These are phyloP conservation scores for Conringia planisiliqua DNA, from an alignment of 345 rosid species.

Conservation along the genomic window DNA sequence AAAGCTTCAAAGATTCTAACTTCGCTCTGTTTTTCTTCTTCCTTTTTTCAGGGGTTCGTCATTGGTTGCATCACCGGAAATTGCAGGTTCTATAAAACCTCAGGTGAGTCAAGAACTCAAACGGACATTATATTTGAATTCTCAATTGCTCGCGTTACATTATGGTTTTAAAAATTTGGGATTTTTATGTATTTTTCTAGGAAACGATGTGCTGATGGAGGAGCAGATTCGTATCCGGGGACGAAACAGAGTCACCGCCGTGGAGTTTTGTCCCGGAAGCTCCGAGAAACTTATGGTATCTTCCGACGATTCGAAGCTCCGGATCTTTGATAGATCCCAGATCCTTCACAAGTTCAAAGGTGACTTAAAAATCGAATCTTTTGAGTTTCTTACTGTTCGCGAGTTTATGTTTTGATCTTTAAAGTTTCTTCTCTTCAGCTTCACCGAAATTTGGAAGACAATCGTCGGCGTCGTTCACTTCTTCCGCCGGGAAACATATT, in stretches of 20 bases:
- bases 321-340: slow-evolving; percentile 56
- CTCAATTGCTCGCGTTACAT: background rate
- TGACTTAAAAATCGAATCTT: slow-evolving; percentile 4
- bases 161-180: background rate
- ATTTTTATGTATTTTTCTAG: slow-evolving; percentile 21
- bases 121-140: background rate
- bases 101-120: slow-evolving; percentile 34
- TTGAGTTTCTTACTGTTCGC: background rate
- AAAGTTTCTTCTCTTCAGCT: slow-evolving; percentile 16
- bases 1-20: background rate
- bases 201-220: slow-evolving; percentile 44
- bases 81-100: slow-evolving; percentile 64
- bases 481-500: slow-evolving; percentile 64
- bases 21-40: slow-evolving; percentile 16
- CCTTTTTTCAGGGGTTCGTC: slow-evolving; percentile 55
- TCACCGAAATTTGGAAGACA: slow-evolving; percentile 60
- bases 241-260: slow-evolving; percentile 59
- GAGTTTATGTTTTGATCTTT: background rate
- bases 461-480: slow-evolving; percentile 70
- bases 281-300: slow-evolving; percentile 58
- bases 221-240: slow-evolving; percentile 47
- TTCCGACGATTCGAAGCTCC: slow-evolving; percentile 73
- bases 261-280: slow-evolving; percentile 58
- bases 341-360: slow-evolving; percentile 69
- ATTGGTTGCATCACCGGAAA: slow-evolving; percentile 68